A percentile compares a stretch with the other conserved stretches of the same genome.
These are phyloP conservation scores for Fusarium sp. DNA, from an alignment of 2,329 filamentous ascomycete species.

Conservation along the genomic window DNA sequence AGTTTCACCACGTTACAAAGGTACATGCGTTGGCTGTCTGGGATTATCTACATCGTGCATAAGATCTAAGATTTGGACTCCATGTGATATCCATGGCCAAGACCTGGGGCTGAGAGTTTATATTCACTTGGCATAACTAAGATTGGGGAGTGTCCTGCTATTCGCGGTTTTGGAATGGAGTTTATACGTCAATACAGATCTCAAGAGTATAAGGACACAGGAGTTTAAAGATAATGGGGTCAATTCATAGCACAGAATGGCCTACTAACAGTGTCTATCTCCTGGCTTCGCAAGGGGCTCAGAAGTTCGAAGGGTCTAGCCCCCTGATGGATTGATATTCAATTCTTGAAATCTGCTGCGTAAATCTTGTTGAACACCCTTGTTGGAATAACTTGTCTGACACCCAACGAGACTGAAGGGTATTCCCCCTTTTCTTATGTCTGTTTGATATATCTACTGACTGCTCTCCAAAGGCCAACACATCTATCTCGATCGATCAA, in stretches of 20 bases:
- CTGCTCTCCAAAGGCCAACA: background rate
- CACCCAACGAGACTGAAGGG: background rate
- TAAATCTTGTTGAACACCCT: background rate
- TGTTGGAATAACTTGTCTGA: background rate
- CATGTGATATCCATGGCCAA: background rate
- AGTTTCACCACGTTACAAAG: slow-evolving; percentile 1
- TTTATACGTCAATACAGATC: background rate
- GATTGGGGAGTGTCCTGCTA: background rate
- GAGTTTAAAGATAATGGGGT: fast-evolving
- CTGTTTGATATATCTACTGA: no score
- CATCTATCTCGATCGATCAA: background rate
- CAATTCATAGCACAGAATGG: background rate
- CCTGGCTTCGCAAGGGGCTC: background rate
- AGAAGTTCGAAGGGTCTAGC: background rate
- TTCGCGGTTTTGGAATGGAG: background rate
- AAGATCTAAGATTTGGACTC: background rate
- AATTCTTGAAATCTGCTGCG: background rate
- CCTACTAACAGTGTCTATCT: background rate
- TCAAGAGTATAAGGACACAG: background rate
- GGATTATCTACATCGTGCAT: background rate
- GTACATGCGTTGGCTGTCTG: slow-evolving; percentile 1
- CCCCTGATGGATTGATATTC: no score
- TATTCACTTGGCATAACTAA: background rate
- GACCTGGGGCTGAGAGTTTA: fast-evolving
- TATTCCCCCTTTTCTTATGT: background rate